Evolutionary conservation across 257 asterid genomes (phyloP), one percentile per base, ranked within the genome.

Genomic region (Lantana camara): DNA sequence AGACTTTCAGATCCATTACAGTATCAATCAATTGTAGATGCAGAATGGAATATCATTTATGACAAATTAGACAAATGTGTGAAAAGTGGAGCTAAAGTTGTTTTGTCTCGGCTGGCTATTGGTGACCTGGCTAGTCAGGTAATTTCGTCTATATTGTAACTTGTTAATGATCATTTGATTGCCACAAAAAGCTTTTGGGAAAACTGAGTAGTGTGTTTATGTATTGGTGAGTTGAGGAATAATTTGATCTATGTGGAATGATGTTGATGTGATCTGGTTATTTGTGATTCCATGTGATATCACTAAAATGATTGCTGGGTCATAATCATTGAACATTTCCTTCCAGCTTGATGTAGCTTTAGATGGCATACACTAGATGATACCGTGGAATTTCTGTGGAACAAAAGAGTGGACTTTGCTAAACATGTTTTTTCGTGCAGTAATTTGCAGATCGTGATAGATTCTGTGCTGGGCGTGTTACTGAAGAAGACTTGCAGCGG

Each of bases 101-200:
- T 91, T 71, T 53, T 88, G 75, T 91, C 97, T 42, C 81, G 97
- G 48, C 93, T 91, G 60, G 97, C 97, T 57, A 91, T 91, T 73
- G 97, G 97, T 60, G 97, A 91, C 78, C 80, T 91, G 61, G 97
- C 83, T 10, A 91, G 96, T 67, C 97, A 91, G 96, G 97, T 91
- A 30, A 20, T 58, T 22, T 20, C 37, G 49, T 37, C 50, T 19
- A 20, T 24, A 37, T 17, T 14, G 35, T 49, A 11, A 30, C 15
- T 23, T 23, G 20, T 32, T 44, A 7, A 16, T 19, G 14, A 34
- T 62, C n/a, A 48, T 46, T 35, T 67, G 42, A 37, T 32, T 38
- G 21, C 32, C 38, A 16, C 38, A 20, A 58, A 11, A 40, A 13
- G 12, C 17, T 34, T 62, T 35, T 61, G 15, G 50, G 19, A 4